Evolutionary conservation across 768 basidiomycete genomes (phyloP), one percentile per base, ranked within the genome.

Genomic region (Fistulinella prunicolor): DNA sequence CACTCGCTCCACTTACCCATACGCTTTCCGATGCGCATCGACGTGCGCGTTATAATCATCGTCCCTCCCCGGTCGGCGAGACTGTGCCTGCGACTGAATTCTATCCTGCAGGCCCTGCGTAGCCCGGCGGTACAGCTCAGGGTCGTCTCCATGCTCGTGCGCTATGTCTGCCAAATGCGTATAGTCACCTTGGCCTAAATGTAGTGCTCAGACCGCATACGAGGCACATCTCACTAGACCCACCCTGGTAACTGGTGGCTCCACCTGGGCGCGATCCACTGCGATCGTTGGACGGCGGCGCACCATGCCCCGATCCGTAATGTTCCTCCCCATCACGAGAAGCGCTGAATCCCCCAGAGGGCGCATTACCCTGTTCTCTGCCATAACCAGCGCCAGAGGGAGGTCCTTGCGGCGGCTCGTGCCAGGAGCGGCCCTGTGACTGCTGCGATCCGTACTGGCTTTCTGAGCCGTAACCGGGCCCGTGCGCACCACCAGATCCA

Each of bases 21-120:
- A 68, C 28, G 67, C 66, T 29, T 64, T 66, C 7, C 47, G 49
- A 20, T 66, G 66, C n/a, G 65, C 64, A 17, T 61, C 58, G 2
- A 56, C 42, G 0, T 64, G 66, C 1, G 54, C 13, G 14, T 41
- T 46, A 42, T 64, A 58, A 13, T 50, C 41, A 3, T 53, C 53
- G 3, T 41, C 38, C 30, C 28, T 35, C 24, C 34, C 38, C 20
- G 21, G 21, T 7, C 17, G 49, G 20, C 35, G 46, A 38, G 49
- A 42, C 46, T 47, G 57, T 7, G 19, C 8, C 19, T 59, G 57
- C 0, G 50, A 22, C 38, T 66, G 50, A n/a, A 61, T 56, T 30
- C 19, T 63, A 20, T 56, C 53, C 0, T 60, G 53, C 24, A 65
- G 35, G 4, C 63, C 63, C 22, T 52, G 49, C 6, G 63, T 63